Conservation (phyloP, 2,329 filamentous ascomycete species). For the Monilinia fructicola region DNA sequence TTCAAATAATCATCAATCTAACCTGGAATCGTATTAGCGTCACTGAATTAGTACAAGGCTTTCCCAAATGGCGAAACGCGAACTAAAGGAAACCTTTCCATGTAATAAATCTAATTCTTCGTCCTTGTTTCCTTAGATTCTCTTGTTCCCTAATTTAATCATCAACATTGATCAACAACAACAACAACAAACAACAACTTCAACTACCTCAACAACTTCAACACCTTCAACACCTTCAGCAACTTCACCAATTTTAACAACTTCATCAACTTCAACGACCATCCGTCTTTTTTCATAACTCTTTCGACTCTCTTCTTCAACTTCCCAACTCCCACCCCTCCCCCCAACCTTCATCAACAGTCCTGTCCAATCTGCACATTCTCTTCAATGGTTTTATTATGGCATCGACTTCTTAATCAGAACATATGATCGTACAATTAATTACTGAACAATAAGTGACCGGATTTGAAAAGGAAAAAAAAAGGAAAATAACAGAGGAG, state of each 20-base stretch:
- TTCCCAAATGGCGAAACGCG: background rate
- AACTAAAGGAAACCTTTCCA: slow-evolving; percentile 1
- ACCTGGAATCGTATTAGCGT: background rate
- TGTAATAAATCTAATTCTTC: background rate
- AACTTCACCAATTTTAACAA: background rate
- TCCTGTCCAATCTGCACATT: slow-evolving; percentile 18
- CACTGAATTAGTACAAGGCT: background rate
- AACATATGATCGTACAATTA: slow-evolving; percentile 41
- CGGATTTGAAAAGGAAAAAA: slow-evolving; percentile 21
- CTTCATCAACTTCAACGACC: background rate
- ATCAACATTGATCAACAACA: background rate
- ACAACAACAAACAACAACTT: background rate
- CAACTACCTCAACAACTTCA: background rate
- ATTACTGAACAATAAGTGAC: slow-evolving; percentile 35
- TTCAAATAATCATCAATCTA: background rate
- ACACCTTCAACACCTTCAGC: background rate
- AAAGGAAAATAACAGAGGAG: no score
- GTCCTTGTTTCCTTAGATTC: background rate
- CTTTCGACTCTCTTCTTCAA: background rate
- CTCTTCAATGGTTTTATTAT: slow-evolving; percentile 32
- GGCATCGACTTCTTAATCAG: slow-evolving; percentile 36
- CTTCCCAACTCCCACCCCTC: slow-evolving; percentile 10
- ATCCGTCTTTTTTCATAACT: background rate
- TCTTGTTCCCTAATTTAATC: slow-evolving; percentile 17
- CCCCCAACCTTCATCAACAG: slow-evolving; percentile 24